Evolutionary conservation across 2,329 filamentous ascomycete genomes (phyloP).

Genomic region (Xenosphaeropsis pyriputrescens): DNA sequence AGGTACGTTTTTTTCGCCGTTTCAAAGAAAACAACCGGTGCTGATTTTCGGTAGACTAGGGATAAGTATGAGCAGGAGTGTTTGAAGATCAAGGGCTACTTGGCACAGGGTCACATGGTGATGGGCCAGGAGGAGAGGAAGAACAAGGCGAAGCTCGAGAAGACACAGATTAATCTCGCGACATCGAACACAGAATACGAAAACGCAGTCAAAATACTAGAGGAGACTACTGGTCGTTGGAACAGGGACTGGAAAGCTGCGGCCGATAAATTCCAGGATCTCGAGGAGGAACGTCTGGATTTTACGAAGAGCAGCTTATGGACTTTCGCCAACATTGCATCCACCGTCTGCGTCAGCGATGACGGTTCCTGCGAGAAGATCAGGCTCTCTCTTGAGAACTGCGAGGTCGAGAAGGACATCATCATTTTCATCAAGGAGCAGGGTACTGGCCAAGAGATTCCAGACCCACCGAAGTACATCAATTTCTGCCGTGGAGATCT

Average conservation of each 20-base stretch:
- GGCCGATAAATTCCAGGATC: slow-evolving; percentile 97
- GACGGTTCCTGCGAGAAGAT: slow-evolving; percentile 96
- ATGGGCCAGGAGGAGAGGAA: slow-evolving; percentile 99
- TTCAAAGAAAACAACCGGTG: not conserved
- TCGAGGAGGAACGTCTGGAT: slow-evolving; percentile 92
- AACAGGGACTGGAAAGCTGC: slow-evolving; percentile 97
- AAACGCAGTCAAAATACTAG: slow-evolving; percentile 76
- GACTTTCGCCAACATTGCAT: slow-evolving; percentile 95
- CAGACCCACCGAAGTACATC: slow-evolving; percentile 93
- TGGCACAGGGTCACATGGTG: slow-evolving; percentile 98
- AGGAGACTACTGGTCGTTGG: slow-evolving; percentile 92
- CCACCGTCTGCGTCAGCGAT: slow-evolving; percentile 94
- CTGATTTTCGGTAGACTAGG: slow-evolving; percentile 41
- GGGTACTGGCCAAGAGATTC: slow-evolving; percentile 94
- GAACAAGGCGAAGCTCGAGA: slow-evolving; percentile 97
- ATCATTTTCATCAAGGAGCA: slow-evolving; percentile 71
- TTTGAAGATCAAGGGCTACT: slow-evolving; percentile 93
- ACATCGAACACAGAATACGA: slow-evolving; percentile 90
- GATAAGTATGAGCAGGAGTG: slow-evolving; percentile 97
- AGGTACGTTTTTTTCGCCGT: slow-evolving; percentile 36
- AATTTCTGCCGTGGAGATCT: slow-evolving; percentile 91
- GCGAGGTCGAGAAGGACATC: slow-evolving; percentile 96
- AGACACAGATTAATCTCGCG: slow-evolving; percentile 92
- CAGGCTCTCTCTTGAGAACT: slow-evolving; percentile 79
- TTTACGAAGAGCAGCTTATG: slow-evolving; percentile 96